Percentiles rank a stretch among this genome's conserved stretches.
These are phyloP conservation scores for Thraustotheca clavata DNA, from an alignment of 352 stramenopile genomes.

Conservation along the genomic window DNA sequence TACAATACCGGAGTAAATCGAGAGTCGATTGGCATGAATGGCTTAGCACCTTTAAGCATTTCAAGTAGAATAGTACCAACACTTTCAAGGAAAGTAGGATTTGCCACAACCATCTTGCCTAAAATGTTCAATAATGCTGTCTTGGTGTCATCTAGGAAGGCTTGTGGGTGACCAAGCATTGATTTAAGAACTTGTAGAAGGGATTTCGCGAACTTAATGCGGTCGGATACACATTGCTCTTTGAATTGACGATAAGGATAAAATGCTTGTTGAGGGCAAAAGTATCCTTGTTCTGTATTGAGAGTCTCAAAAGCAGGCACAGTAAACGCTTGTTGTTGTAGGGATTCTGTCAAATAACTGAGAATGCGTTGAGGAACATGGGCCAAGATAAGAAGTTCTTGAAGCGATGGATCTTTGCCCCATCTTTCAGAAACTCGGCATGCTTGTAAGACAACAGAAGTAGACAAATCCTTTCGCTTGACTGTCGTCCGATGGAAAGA, in stretches of 20 bases:
- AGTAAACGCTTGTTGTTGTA: background rate
- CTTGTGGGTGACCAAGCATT: background rate
- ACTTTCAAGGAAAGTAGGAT: background rate
- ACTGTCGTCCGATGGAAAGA: background rate
- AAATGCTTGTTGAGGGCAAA: constrained; percentile 11
- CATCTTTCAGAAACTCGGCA: background rate
- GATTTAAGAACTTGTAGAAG: background rate
- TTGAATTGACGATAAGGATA: constrained; percentile 20
- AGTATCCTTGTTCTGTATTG: constrained; percentile 4
- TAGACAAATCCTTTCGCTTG: background rate
- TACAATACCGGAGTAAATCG: constrained; percentile 10
- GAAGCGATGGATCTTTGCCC: background rate
- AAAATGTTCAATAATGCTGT: background rate
- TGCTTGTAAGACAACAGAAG: background rate
- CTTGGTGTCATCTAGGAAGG: background rate
- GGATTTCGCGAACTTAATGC: background rate
- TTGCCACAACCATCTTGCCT: background rate
- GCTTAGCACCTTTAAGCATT: background rate
- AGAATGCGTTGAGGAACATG: constrained; percentile 8
- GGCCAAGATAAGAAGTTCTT: constrained; percentile 1
- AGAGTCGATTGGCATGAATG: background rate
- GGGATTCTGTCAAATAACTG: background rate
- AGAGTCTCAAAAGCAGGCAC: constrained; percentile 11
- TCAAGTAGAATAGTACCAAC: background rate
- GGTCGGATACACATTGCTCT: constrained; percentile 2